Evolutionary conservation across 805 yeast species (phyloP).

Genomic region (Starmera quercuum): DNA sequence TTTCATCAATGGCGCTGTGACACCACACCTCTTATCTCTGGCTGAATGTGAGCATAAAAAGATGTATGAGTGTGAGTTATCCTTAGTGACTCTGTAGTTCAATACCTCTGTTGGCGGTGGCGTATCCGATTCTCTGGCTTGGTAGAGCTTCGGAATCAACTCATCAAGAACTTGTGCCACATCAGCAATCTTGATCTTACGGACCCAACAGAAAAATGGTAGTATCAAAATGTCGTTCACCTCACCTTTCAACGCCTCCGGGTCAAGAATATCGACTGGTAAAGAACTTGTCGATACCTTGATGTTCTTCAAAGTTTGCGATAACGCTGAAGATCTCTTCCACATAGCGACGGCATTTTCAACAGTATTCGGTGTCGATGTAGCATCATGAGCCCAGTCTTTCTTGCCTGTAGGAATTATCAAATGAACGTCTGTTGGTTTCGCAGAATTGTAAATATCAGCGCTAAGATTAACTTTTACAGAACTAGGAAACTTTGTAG

Average conservation of each 20-base stretch:
- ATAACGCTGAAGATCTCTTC: conserved; percentile 22
- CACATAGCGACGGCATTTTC: conserved; percentile 36
- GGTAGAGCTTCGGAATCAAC: conserved; percentile 34
- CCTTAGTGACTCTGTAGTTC: conserved; percentile 27
- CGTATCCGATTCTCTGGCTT: conserved; percentile 12
- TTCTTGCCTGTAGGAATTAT: conserved; percentile 76
- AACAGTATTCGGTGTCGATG: conserved; percentile 37
- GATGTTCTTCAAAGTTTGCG: conserved; percentile 24
- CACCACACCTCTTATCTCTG: conserved; percentile 89
- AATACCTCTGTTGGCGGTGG: conserved; percentile 13
- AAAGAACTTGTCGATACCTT: conserved; percentile 51
- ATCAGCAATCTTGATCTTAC: conserved; percentile 35
- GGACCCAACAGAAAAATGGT: conserved; percentile 71
- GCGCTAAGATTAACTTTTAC: conserved; percentile 32
- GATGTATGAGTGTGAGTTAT: conserved; percentile 38
- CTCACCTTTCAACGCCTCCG: conserved; percentile 32
- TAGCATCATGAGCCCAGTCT: conserved; percentile 82
- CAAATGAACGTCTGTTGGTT: conserved; percentile 62
- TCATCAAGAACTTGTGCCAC: conserved; percentile 36
- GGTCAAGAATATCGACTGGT: conserved; percentile 37
- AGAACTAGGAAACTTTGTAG: conserved; percentile 42
- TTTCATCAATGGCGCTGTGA: conserved; percentile 87
- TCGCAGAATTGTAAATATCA: conserved; percentile 56
- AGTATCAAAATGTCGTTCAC: conserved; percentile 57
- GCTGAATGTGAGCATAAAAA: conserved; percentile 85